These are phyloP conservation scores for Vitis hybrid DNA, from an alignment of 177 flowering plant genomes.

Conservation along the genomic window DNA sequence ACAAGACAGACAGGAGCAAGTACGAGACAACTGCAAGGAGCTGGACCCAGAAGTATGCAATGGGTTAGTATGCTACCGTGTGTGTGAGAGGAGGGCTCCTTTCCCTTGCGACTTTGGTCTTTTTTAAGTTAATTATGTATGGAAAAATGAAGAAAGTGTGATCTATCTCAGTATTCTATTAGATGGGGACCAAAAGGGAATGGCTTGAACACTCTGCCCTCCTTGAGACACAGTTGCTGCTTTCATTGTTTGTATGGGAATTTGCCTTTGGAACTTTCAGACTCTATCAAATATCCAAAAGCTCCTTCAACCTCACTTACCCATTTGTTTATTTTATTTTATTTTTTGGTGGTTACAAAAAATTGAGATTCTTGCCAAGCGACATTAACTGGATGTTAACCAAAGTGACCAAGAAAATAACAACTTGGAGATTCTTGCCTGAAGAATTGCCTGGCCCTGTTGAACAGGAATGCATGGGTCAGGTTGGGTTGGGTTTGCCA, in stretches of 20 bases:
- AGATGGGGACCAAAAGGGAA: constrained; percentile 18
- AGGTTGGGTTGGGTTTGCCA: too few relatives aligned
- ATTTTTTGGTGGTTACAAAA: too few relatives aligned
- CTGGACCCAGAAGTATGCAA: constrained; percentile 77
- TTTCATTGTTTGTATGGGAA: constrained; percentile 34
- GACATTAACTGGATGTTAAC: too few relatives aligned
- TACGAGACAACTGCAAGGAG: constrained; percentile 67
- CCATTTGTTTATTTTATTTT: too few relatives aligned
- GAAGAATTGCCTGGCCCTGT: too few relatives aligned
- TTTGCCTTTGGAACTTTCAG: constrained; percentile 8
- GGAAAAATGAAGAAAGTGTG: constrained; percentile 20
- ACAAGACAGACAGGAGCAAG: constrained; percentile 68
- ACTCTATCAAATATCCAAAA: background rate
- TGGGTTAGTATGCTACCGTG: constrained; percentile 38
- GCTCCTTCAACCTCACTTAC: background rate
- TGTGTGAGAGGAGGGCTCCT: constrained; percentile 18
- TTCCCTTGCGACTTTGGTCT: constrained; percentile 23
- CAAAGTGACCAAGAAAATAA: too few relatives aligned
- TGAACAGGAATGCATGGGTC: too few relatives aligned
- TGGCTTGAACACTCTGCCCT: constrained; percentile 14
- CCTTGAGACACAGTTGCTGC: constrained; percentile 24
- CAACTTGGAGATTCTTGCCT: too few relatives aligned
- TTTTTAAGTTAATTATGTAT: constrained; percentile 12
- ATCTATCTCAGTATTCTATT: constrained; percentile 10
- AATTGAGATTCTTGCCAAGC: too few relatives aligned